Percentiles rank a stretch among this genome's conserved stretches.
These are phyloP conservation scores for Solanum tacnaense DNA, from an alignment of 257 asterid genomes.

Conservation along the genomic window DNA sequence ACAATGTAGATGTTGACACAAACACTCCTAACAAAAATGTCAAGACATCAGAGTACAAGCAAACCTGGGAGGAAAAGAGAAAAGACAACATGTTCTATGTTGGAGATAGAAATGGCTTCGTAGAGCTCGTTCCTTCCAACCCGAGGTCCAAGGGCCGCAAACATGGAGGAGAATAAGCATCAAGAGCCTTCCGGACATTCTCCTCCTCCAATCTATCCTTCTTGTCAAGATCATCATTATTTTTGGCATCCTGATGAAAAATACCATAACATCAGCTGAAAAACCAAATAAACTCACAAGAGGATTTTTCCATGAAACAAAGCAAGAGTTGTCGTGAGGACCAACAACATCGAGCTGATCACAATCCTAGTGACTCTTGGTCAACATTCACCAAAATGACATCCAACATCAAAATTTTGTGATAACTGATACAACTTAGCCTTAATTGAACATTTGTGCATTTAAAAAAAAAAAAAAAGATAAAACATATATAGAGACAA, in stretches of 20 bases:
- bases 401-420: neutral
- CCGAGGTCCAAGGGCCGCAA: conserved; percentile 39
- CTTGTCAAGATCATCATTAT: conserved; percentile 64
- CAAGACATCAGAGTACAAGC: neutral
- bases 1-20: neutral
- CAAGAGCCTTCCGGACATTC: conserved; percentile 39
- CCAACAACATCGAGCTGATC: neutral
- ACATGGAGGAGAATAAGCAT: conserved; percentile 85
- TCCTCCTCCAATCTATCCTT: conserved; percentile 40
- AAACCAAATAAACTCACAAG: neutral
- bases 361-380: neutral
- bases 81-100: neutral
- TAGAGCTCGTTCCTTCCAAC: conserved; percentile 35
- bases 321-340: neutral
- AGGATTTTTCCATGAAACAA: neutral
- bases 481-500: neutral
- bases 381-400: neutral
- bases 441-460: neutral
- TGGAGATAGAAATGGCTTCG: conserved; percentile 27
- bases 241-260: conserved; percentile 63
- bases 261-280: neutral
- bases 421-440: neutral
- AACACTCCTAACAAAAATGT: neutral
- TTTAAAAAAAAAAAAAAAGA: too few species aligned
- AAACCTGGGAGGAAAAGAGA: neutral